Evolutionary conservation across 306 rosid species (phyloP), one percentile per base, ranked within the genome.

Genomic region (Vigna angularis): DNA sequence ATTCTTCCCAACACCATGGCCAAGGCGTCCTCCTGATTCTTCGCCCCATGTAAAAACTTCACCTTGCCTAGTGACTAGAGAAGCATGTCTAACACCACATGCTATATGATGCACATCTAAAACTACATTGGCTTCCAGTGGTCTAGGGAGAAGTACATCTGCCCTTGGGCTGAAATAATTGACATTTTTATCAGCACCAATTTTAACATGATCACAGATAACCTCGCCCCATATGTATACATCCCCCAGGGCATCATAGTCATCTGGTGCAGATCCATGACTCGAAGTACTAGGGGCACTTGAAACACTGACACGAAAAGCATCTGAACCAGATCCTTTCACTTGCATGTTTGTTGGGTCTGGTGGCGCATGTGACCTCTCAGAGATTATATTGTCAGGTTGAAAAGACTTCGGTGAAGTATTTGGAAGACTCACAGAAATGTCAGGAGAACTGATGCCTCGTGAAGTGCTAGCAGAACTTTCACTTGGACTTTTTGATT

Each of bases 231-330:
- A 96, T 85, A 96, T 86, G 79, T 96, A 93, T 24, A 96, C 95
- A 86, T 93, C 98, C 17, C 98, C 97, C 50, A 96, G 86, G 83
- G 97, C 98, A 75, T 96, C 99, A 85, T 90, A 93, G 71, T 96
- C 99, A 85, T 96, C 99, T 1, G 91, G 97, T 34, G 90, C 91
- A 66, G 99, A 95, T 44, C 99, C 98, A 86, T 96, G 98, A 82
- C 99, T 93, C 26, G 99, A 96, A 49, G 99, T 87, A 83, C 99
- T 95, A 63, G 97, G 98, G 83, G 96, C 99, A 85, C 98, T 96
- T 48, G 99, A 96, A 86, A 96, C 99, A 82, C 99, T 96, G 56
- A 93, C 96, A 74, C 99, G 96, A 83, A 96, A 85, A 85, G 86
- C 92, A 87, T 96, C 99, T 65, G 96, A 91, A 76, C 96, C 86